Percentiles rank a stretch among this genome's conserved stretches.
These are phyloP conservation scores for Mrakia hoshinonis DNA, from an alignment of 768 basidiomycete genomes.

Conservation along the genomic window DNA sequence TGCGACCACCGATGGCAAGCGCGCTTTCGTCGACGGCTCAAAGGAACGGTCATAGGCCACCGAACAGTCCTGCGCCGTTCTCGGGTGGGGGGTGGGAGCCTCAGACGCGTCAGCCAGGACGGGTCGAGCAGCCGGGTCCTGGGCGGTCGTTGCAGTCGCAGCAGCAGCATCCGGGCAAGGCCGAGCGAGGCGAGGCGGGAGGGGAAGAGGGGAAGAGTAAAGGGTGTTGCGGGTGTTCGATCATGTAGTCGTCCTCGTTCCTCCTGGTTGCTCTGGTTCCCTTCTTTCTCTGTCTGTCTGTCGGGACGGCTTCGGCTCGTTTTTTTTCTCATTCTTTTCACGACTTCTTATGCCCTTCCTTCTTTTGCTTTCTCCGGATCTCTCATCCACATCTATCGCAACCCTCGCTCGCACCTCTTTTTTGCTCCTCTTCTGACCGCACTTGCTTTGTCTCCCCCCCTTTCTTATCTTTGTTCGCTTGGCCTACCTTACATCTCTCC, in stretches of 20 bases:
- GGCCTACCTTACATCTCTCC: neutral
- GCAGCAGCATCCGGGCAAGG: neutral
- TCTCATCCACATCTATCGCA: neutral
- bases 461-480: neutral
- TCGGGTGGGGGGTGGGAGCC: too few relatives aligned
- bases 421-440: neutral
- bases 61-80: neutral
- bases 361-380: neutral
- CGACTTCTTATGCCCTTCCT: neutral
- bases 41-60: neutral
- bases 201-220: neutral
- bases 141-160: too few relatives aligned
- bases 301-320: neutral
- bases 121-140: too few relatives aligned
- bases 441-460: neutral
- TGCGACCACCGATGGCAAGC: neutral
- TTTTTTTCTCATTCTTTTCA: neutral
- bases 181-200: neutral
- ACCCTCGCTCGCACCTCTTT: neutral
- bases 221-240: conserved; percentile 3
- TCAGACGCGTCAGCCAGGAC: too few relatives aligned
- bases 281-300: neutral
- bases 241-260: neutral
- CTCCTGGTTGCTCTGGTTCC: too few relatives aligned
- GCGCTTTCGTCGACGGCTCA: neutral